Percentiles rank a stretch among this genome's conserved stretches.
Conservation (phyloP, 1,139 yeast genomes). For the Trichomonascaceae sp. region DNA sequence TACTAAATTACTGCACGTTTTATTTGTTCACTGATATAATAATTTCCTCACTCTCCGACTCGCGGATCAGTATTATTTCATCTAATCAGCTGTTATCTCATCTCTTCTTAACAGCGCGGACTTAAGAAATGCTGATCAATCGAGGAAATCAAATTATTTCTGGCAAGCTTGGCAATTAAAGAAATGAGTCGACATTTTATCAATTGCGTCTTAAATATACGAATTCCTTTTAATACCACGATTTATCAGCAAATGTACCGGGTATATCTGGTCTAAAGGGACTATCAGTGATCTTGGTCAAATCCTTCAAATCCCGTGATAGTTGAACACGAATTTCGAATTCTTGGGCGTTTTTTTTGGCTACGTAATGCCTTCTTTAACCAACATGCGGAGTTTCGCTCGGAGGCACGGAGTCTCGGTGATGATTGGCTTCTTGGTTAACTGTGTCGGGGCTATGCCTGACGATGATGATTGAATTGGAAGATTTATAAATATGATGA, state of each 20-base stretch:
- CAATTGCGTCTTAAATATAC: not conserved
- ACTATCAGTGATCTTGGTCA: no score
- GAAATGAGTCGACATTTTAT: no score
- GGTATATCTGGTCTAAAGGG: no score
- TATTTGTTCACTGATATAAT: no score
- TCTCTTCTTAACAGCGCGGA: not conserved
- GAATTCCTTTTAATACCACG: not conserved
- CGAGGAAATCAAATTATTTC: no score
- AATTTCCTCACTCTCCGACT: no score
- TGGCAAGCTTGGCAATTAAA: no score
- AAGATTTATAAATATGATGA: not conserved
- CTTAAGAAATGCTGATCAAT: not conserved
- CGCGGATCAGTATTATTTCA: not conserved
- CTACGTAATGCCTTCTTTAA: not conserved
- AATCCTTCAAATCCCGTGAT: no score
- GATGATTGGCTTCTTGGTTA: not conserved
- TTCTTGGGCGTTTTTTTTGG: not conserved
- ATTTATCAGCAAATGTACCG: no score
- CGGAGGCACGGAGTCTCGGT: not conserved
- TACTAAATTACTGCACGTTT: not conserved
- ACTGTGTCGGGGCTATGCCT: not conserved
- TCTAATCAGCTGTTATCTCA: not conserved
- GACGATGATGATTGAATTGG: not conserved
- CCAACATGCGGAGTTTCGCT: not conserved
- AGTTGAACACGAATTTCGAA: not conserved